Evolutionary conservation across 2,329 filamentous ascomycete species (phyloP).

Genomic region (Trichophyton equinum): DNA sequence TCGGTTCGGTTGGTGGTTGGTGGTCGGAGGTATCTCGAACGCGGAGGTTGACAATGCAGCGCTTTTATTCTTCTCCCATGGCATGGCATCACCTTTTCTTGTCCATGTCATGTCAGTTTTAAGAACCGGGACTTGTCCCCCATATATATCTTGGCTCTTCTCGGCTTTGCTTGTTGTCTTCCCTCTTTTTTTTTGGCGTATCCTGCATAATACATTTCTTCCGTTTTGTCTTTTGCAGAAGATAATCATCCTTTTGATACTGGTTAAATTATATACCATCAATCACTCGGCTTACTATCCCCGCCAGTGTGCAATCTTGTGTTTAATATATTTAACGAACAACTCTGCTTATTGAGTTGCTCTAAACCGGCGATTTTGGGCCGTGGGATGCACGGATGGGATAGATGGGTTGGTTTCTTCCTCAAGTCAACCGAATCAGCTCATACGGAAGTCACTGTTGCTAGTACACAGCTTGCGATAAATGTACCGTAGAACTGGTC

Average conservation of each 20-base stretch:
- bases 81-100: background rate
- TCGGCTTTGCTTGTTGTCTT: background rate
- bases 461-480: too few species aligned
- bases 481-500: too few species aligned
- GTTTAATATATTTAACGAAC: too few species aligned
- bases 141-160: slow-evolving; percentile 2
- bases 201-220: slow-evolving; percentile 2
- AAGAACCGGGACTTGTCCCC: background rate
- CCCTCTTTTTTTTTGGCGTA: slow-evolving; percentile 1
- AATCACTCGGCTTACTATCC: background rate
- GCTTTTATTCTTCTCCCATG: background rate
- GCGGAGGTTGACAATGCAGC: background rate
- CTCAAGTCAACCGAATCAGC: too few species aligned
- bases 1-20: background rate
- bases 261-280: background rate
- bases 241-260: background rate
- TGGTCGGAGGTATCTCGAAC: background rate
- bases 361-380: too few species aligned
- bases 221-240: background rate
- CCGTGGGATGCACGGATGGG: too few species aligned
- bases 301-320: too few species aligned
- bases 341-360: too few species aligned
- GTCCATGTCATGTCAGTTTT: background rate
- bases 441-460: too few species aligned
- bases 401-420: too few species aligned